Conservation (phyloP, 2,329 filamentous ascomycete genomes). For the Colletotrichum siamense region DNA sequence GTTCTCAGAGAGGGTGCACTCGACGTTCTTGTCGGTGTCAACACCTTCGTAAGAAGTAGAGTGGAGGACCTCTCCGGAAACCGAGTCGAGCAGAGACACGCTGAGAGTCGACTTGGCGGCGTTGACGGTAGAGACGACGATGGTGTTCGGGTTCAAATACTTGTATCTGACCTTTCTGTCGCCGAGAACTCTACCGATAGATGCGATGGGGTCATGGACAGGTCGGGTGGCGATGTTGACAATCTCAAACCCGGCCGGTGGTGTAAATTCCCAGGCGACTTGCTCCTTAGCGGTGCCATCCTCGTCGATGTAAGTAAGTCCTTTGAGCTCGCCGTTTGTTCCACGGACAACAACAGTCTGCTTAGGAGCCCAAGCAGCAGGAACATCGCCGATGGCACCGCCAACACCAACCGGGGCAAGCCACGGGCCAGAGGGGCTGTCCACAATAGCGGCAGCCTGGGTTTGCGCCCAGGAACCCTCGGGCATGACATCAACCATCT, state of each 20-base stretch:
- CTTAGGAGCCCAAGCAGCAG: slow-evolving; percentile 51
- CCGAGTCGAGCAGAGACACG: slow-evolving; percentile 82
- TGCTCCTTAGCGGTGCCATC: slow-evolving; percentile 48
- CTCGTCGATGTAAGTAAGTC: slow-evolving; percentile 55
- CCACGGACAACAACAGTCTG: slow-evolving; percentile 61
- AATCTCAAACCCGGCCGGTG: slow-evolving; percentile 71
- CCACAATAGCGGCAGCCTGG: slow-evolving; percentile 51
- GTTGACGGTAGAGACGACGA: slow-evolving; percentile 75
- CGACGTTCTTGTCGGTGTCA: slow-evolving; percentile 75
- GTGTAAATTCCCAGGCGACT: slow-evolving; percentile 75
- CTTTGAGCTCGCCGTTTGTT: slow-evolving; percentile 55
- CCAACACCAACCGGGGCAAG: slow-evolving; percentile 58
- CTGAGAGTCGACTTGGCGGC: slow-evolving; percentile 65
- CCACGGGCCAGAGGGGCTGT: slow-evolving; percentile 57
- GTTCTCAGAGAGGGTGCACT: slow-evolving; percentile 87
- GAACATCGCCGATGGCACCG: slow-evolving; percentile 54
- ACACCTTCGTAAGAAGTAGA: slow-evolving; percentile 74
- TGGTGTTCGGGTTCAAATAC: slow-evolving; percentile 88
- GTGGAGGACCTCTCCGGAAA: slow-evolving; percentile 82
- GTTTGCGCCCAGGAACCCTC: slow-evolving; percentile 44
- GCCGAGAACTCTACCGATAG: slow-evolving; percentile 91
- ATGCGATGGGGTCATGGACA: slow-evolving; percentile 85
- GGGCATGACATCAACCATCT: slow-evolving; percentile 49
- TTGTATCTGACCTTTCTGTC: slow-evolving; percentile 97
- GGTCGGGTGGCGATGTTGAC: slow-evolving; percentile 71